Base-by-base conservation (phyloP, 345 rosid species). In the Hibiscus tridactylites region DNA sequence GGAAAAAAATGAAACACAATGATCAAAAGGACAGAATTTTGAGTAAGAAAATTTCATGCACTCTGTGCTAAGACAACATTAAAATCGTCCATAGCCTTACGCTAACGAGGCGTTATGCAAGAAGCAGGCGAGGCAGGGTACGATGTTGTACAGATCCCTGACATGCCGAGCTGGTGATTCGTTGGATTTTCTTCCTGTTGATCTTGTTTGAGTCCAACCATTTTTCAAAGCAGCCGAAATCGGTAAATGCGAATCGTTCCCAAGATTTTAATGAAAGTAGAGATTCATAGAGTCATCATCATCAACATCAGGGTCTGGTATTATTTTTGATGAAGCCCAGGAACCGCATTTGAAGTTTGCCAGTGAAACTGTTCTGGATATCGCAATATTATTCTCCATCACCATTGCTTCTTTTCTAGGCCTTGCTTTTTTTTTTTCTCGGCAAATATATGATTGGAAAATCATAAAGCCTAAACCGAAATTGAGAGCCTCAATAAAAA, bases 281-380 rank as follows among this genome's bases (percentile, higher is more conserved):
- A 80, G 89, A 46, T 86, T 83, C 64, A 77, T 75, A 26, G 83
- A 81, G 42, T 83, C 87, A 4, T 70, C 87, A 24, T 79, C 87
- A 6, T 80, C 90, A n/a, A 53, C 21, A 0, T 79, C 83, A 10
- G 73, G 74, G 57, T 74, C 72, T 37, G 82, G 72, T 1, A 79
- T 65, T 44, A 88, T 77, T 15, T 84, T 84, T 0, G 93, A 86
- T 2, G 96, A 91, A 0, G 90, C 97, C 1, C 24, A 21, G 24
- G 24, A 21, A 21, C 24, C 24, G 1, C 24, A 93, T 71, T 93
- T 97, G 24, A 91, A 93, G 73, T 84, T 82, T 80, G 91, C 97
- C 67, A 91, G 21, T 0, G 97, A 93, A 47, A 90, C 90, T 3
- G 90, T 83, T 73, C 96, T 90, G 2, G 97, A 93, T 33, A 89